phyloP scores from a whole-genome alignment of 768 basidiomycete species.

The Rickenella mellea region DNA sequence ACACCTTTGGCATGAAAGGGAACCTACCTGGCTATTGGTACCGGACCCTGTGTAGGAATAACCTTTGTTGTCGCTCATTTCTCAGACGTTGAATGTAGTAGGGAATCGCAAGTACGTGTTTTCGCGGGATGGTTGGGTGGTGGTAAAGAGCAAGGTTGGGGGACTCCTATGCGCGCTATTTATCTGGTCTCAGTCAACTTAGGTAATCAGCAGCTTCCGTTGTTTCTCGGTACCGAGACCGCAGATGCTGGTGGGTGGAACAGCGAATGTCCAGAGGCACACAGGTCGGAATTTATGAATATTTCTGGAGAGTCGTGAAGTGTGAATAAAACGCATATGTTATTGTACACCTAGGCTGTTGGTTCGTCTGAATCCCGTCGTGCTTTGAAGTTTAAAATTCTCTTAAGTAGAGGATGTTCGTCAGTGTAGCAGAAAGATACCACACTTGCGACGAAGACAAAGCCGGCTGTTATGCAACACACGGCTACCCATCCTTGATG shows the following conservation, averaged over 20 bases:
- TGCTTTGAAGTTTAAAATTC: constrained; percentile 17
- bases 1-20: neutral
- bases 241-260: constrained; percentile 10
- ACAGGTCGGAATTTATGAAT: constrained; percentile 4
- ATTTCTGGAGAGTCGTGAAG: too few relatives aligned
- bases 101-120: too few relatives aligned
- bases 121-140: too few relatives aligned
- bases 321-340: too few relatives aligned
- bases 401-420: constrained; percentile 28
- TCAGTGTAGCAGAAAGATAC: constrained; percentile 42
- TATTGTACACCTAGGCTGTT: too few relatives aligned
- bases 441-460: constrained; percentile 29
- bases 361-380: constrained; percentile 1
- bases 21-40: constrained; percentile 41
- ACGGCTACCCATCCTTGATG: constrained; percentile 52
- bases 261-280: constrained; percentile 4
- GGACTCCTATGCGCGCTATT: too few relatives aligned
- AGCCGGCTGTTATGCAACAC: constrained; percentile 35
- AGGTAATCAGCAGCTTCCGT: too few relatives aligned
- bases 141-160: too few relatives aligned
- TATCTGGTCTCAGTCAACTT: too few relatives aligned
- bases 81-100: too few relatives aligned
- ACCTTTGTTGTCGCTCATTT: too few relatives aligned
- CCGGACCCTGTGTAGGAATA: constrained; percentile 19
- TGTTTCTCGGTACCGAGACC: constrained; percentile 6